Percentiles rank a stretch among this genome's conserved stretches.
Evolutionary conservation across 2,329 filamentous ascomycete species (phyloP).

Genomic region (Colletotrichum euphorbiae): DNA sequence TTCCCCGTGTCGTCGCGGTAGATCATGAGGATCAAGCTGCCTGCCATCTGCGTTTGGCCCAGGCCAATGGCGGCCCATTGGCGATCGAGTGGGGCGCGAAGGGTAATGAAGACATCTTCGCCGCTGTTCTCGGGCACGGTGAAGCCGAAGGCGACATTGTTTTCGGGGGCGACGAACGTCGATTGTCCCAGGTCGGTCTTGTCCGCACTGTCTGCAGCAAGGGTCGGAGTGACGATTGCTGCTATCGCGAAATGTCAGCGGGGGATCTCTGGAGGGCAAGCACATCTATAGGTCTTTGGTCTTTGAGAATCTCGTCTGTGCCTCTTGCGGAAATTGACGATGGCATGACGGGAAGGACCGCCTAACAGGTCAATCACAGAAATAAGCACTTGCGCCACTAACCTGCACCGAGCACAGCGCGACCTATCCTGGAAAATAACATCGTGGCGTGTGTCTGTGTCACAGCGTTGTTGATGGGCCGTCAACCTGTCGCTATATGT

Average conservation of each 20-base stretch:
- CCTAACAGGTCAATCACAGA: not conserved
- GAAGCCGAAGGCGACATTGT: constrained; percentile 61
- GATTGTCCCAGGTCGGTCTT: constrained; percentile 50
- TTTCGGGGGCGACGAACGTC: constrained; percentile 57
- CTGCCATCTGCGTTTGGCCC: constrained; percentile 62
- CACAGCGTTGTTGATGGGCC: not conserved
- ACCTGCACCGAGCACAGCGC: constrained; percentile 38
- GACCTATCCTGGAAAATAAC: constrained; percentile 37
- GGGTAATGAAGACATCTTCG: constrained; percentile 65
- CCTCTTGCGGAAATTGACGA: not conserved
- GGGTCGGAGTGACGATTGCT: constrained; percentile 38
- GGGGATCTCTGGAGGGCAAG: too few relatives aligned
- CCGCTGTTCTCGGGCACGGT: constrained; percentile 60
- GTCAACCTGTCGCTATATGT: not conserved
- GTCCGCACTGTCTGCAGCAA: constrained; percentile 44
- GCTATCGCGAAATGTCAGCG: constrained; percentile 31
- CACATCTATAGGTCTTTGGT: too few relatives aligned
- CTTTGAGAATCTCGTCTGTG: not conserved
- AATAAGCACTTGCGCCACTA: constrained; percentile 27
- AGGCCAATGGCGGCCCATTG: constrained; percentile 68
- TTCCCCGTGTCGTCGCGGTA: constrained; percentile 60
- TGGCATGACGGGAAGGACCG: not conserved
- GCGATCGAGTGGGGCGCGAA: constrained; percentile 58
- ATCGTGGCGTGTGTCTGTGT: constrained; percentile 22
- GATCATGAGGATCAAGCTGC: constrained; percentile 65